Evolutionary conservation across 2,329 filamentous ascomycete species (phyloP), one percentile per base, ranked within the genome.

Genomic region (Lojkania enalia): DNA sequence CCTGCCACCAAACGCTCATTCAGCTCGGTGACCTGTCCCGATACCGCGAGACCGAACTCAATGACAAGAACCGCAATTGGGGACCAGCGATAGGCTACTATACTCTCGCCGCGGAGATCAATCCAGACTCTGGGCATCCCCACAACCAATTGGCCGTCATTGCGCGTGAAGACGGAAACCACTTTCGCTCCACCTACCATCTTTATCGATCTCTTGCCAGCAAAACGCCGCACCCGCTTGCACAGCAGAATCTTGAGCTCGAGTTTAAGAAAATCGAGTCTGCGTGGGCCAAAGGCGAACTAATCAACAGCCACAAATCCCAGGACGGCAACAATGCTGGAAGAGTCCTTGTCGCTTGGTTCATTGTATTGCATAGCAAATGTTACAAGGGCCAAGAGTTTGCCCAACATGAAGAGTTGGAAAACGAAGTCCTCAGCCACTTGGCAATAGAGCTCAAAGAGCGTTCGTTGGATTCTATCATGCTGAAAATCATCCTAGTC

Each of bases 101-200:
- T 69, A 77, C 81, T 43, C 76, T 97, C 48, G 94, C 94, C 16
- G 83, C 85, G 52, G 83, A 87, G 39, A 79, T 97, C 41, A 81
- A 87, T 55, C 90, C 92, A 2, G 77, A 82, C 14, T 90, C 87
- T 35, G 92, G 92, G 20, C 82, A 85, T 51, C 87, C 90, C 13
- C 87, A 95, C 62, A 92, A 99, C 61, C 94, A 97, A 69, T 83
- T 94, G 67, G 91, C 88, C 25, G 88, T 97, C 25, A 86, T 97
- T 47, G 86, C 87, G 48, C 80, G 89, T 36, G 85, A 87, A 41
- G 83, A 91, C 58, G 81, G 80, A 46, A 86, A 92, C 55, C 87
- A 95, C 64, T 80, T 97, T 39, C 83, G 90, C 49, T 85, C 90
- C 7, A 86, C 95, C 20, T 97, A 96, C 69, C 85, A 96, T 67